Conservation (phyloP, 2,329 filamentous ascomycete species). For the Sarocladiaceae sp. region DNA sequence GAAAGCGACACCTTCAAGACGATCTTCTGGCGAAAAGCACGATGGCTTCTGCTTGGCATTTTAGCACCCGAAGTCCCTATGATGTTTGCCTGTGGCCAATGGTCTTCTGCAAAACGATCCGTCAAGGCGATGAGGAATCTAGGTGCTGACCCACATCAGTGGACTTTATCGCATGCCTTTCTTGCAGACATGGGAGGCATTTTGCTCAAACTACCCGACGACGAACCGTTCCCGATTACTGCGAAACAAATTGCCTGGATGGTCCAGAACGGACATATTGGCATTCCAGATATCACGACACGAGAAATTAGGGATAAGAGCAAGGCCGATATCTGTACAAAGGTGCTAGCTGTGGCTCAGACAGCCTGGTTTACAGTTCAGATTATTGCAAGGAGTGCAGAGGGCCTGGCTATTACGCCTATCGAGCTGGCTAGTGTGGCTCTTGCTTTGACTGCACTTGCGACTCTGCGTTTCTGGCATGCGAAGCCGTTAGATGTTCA, state of each 20-base stretch:
- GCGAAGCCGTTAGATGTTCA: neutral
- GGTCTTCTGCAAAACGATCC: neutral
- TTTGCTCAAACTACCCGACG: neutral
- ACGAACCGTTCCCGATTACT: neutral
- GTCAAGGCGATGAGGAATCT: neutral
- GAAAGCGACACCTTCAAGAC: neutral
- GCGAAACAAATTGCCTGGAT: neutral
- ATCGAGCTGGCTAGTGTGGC: neutral
- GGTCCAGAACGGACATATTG: neutral
- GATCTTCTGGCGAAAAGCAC: neutral
- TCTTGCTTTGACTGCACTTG: neutral
- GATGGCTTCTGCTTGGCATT: neutral
- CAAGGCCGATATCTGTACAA: neutral
- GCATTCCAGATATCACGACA: neutral
- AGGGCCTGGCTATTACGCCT: neutral
- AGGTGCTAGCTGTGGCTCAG: neutral
- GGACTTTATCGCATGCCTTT: neutral
- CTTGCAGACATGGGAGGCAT: neutral
- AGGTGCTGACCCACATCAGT: neutral
- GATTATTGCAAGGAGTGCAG: neutral
- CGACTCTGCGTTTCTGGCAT: neutral
- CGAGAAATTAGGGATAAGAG: neutral
- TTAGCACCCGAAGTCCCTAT: neutral
- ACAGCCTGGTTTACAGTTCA: neutral
- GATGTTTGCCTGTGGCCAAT: neutral